These are phyloP conservation scores for Suillus variegatus DNA, from an alignment of 768 basidiomycete species.

Conservation along the genomic window DNA sequence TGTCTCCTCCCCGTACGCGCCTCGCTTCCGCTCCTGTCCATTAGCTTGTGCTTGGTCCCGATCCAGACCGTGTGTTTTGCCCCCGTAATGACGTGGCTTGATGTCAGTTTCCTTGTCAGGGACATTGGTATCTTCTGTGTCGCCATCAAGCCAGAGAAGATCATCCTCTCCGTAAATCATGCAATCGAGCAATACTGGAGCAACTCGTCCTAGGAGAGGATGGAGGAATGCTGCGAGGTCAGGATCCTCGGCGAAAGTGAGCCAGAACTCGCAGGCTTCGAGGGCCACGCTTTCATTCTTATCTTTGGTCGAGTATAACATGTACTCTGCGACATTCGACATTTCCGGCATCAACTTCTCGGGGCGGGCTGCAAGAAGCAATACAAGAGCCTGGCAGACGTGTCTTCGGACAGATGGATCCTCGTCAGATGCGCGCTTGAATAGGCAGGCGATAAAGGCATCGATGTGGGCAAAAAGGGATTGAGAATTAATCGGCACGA, in stretches of 20 bases:
- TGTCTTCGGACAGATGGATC: conserved; percentile 91
- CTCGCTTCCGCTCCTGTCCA: conserved; percentile 41
- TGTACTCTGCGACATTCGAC: conserved; percentile 94
- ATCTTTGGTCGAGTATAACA: conserved; percentile 98
- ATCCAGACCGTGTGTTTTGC: conserved; percentile 83
- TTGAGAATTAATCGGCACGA: conserved; percentile 84
- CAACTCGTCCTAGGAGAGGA: conserved; percentile 88
- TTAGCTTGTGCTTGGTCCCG: conserved; percentile 50
- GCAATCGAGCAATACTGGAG: conserved; percentile 92
- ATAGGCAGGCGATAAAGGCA: conserved; percentile 88
- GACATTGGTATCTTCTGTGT: conserved; percentile 84
- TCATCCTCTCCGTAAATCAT: conserved; percentile 98
- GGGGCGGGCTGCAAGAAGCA: conserved; percentile 89
- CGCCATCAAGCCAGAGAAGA: conserved; percentile 90
- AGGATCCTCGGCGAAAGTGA: conserved; percentile 96
- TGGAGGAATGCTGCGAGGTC: conserved; percentile 82
- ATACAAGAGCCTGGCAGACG: conserved; percentile 93
- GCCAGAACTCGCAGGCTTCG: conserved; percentile 99
- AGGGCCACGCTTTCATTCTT: conserved; percentile 95
- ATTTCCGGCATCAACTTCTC: conserved; percentile 98
- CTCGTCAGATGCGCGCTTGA: conserved; percentile 93
- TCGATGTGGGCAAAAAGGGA: conserved; percentile 92
- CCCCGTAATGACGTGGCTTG: conserved; percentile 91
- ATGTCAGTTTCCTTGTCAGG: conserved; percentile 96
- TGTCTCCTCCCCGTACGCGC: conserved; percentile 81